These are phyloP conservation scores for Ogataea chonburiensis DNA, from an alignment of 805 yeast species.

Conservation along the genomic window DNA sequence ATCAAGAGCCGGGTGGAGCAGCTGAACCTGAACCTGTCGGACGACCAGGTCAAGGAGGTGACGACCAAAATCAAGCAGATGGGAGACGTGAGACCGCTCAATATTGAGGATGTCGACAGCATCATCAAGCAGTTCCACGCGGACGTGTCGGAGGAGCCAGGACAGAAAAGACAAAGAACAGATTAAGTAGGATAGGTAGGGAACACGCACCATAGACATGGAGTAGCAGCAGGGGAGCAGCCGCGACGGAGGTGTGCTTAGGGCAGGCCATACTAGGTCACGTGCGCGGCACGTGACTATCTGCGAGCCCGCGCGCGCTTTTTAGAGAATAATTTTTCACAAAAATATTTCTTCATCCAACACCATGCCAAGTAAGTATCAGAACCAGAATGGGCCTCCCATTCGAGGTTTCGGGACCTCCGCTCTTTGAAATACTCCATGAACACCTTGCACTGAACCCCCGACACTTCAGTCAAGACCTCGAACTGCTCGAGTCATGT, in stretches of 20 bases:
- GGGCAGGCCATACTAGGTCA: conserved; percentile 3
- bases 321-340: conserved; percentile 10
- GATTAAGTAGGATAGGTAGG: conserved; percentile 2
- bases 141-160: conserved; percentile 38
- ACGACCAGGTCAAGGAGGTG: conserved; percentile 92
- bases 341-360: conserved; percentile 13
- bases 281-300: conserved; percentile 11
- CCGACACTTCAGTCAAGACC: conserved; percentile 79
- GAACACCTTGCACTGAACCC: conserved; percentile 59
- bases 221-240: too few relatives aligned
- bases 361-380: conserved; percentile 33
- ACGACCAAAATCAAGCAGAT: conserved; percentile 88
- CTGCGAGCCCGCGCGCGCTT: conserved; percentile 2
- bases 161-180: conserved; percentile 6
- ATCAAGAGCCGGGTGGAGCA: conserved; percentile 98
- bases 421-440: conserved; percentile 13
- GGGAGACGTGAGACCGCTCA: conserved; percentile 93
- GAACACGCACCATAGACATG: too few relatives aligned
- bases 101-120: conserved; percentile 96
- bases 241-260: too few relatives aligned
- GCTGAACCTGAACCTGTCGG: conserved; percentile 83
- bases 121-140: conserved; percentile 93
- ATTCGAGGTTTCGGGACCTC: conserved; percentile 28
- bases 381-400: conserved; percentile 9
- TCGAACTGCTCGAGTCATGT: conserved; percentile 10